phyloP scores from a whole-genome alignment of 2,329 filamentous ascomycete genomes.

The Ophiostoma pallidulum region DNA sequence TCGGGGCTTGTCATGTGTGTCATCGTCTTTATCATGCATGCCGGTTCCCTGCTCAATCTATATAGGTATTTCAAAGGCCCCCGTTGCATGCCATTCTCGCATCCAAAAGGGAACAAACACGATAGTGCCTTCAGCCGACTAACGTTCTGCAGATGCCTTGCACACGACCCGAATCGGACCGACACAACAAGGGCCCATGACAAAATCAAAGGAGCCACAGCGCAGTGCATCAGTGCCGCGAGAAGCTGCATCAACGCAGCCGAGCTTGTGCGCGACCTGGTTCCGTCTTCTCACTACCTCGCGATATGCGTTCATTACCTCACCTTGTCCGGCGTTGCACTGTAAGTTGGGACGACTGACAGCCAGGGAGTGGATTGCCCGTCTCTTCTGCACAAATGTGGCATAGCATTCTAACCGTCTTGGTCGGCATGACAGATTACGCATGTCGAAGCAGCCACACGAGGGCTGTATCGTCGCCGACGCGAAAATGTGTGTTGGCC shows the following conservation, averaged over 20 bases:
- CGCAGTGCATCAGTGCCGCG: slow-evolving; percentile 21
- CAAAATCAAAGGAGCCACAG: slow-evolving; percentile 10
- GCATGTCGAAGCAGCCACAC: slow-evolving; percentile 13
- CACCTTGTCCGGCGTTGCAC: slow-evolving; percentile 20
- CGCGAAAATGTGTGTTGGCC: slow-evolving; percentile 17
- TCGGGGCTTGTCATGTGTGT: slow-evolving; percentile 22
- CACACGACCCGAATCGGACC: background rate
- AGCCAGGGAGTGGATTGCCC: too few species aligned
- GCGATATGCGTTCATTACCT: slow-evolving; percentile 22
- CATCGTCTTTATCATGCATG: slow-evolving; percentile 23
- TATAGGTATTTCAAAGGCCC: too few species aligned
- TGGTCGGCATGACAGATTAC: slow-evolving; percentile 11
- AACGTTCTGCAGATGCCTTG: background rate
- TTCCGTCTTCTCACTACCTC: slow-evolving; percentile 21
- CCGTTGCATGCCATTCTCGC: too few species aligned
- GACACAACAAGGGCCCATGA: background rate
- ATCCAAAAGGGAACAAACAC: too few species aligned
- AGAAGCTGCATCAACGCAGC: slow-evolving; percentile 21
- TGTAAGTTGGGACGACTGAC: slow-evolving; percentile 17
- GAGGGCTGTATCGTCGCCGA: slow-evolving; percentile 11
- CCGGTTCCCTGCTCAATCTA: slow-evolving; percentile 21
- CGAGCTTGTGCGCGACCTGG: slow-evolving; percentile 20
- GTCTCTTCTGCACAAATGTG: too few species aligned
- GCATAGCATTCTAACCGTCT: background rate
- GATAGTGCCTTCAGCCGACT: background rate